Evolutionary conservation across 345 rosid species (phyloP).

Genomic region (Euphorbia tirucalli): DNA sequence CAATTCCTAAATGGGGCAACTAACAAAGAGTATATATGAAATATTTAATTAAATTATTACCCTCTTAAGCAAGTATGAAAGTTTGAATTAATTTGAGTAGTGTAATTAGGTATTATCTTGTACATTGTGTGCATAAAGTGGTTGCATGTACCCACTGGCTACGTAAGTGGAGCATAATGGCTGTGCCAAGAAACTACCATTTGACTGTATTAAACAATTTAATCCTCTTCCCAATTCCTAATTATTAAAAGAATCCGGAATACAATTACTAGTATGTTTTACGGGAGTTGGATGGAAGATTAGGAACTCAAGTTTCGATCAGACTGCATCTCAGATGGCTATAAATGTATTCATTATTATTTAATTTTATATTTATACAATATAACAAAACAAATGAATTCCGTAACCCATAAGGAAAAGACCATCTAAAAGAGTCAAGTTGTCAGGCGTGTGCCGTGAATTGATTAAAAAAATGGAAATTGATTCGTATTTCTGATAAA

Average conservation of each 20-base stretch:
- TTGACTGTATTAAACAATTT: neutral
- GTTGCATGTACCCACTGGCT: neutral
- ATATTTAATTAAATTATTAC: neutral
- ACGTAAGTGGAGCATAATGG: neutral
- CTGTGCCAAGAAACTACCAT: slow-evolving; percentile 1
- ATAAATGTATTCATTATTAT: neutral
- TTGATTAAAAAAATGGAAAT: slow-evolving; percentile 11
- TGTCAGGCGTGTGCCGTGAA: slow-evolving; percentile 20
- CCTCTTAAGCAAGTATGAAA: neutral
- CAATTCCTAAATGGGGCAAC: no score
- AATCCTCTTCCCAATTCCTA: no score
- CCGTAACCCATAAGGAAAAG: slow-evolving; percentile 17
- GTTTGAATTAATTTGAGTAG: neutral
- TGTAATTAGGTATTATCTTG: slow-evolving; percentile 1
- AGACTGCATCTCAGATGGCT: neutral
- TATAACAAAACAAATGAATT: slow-evolving; percentile 17
- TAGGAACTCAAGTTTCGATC: neutral
- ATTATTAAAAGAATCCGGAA: no score
- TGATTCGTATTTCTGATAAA: neutral
- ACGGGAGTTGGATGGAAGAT: no score
- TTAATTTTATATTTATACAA: neutral
- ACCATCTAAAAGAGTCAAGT: slow-evolving; percentile 11
- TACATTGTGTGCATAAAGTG: neutral
- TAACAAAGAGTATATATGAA: neutral
- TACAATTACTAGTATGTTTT: no score